A percentile compares a stretch with the other conserved stretches of the same genome.
These are phyloP conservation scores for Aspergillus cavernicola DNA, from an alignment of 495 filamentous ascomycete species.

Conservation along the genomic window DNA sequence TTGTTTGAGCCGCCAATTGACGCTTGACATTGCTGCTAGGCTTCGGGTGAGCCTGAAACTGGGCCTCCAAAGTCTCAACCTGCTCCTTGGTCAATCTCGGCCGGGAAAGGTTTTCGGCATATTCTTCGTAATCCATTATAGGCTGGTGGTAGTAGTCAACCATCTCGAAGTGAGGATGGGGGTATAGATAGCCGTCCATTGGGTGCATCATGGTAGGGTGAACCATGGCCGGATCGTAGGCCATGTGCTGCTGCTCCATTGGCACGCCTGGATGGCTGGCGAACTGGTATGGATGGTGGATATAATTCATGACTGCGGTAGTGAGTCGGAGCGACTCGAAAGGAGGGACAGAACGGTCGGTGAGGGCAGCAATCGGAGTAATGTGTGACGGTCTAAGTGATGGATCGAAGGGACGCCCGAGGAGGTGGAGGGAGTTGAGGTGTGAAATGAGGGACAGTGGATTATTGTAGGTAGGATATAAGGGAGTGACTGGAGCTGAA, in stretches of 20 bases:
- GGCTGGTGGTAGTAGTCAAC: slow-evolving; percentile 47
- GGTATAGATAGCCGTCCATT: slow-evolving; percentile 43
- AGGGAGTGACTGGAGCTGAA: slow-evolving; percentile 12
- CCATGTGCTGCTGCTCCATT: slow-evolving; percentile 40
- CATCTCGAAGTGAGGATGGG: slow-evolving; percentile 43
- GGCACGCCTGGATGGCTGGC: slow-evolving; percentile 34
- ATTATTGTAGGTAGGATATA: neutral
- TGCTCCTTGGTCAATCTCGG: slow-evolving; percentile 79
- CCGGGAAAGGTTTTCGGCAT: slow-evolving; percentile 49
- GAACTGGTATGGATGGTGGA: slow-evolving; percentile 45
- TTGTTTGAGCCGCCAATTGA: slow-evolving; percentile 66
- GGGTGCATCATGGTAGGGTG: slow-evolving; percentile 43
- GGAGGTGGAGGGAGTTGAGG: neutral
- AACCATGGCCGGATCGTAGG: slow-evolving; percentile 38
- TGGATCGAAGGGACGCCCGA: slow-evolving; percentile 14
- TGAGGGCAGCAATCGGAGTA: slow-evolving; percentile 8
- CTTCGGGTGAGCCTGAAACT: slow-evolving; percentile 73
- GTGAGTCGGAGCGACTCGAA: slow-evolving; percentile 1
- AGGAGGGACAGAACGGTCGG: slow-evolving; percentile 1
- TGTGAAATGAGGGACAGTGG: neutral
- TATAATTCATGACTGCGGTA: slow-evolving; percentile 37
- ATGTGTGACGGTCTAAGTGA: slow-evolving; percentile 19
- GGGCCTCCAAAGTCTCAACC: slow-evolving; percentile 69
- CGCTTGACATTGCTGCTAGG: slow-evolving; percentile 74
- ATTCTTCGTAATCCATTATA: slow-evolving; percentile 50